Conservation (phyloP, 1,284 basidiomycete species). For the Paramarasmius palmivorus region DNA sequence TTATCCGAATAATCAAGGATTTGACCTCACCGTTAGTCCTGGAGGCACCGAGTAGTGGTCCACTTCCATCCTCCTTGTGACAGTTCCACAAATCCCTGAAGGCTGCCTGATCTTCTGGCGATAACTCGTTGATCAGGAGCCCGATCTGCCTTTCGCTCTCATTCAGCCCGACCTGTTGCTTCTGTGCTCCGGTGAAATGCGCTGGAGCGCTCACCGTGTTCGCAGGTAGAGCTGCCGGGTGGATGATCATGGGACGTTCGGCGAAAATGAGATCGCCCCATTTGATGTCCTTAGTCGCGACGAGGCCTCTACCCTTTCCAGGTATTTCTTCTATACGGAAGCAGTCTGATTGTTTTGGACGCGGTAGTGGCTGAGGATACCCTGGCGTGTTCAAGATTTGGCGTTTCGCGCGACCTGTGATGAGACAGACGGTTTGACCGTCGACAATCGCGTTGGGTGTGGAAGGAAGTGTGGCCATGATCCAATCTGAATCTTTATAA, state of each 20-base stretch:
- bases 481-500: no score
- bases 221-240: neutral
- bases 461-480: neutral
- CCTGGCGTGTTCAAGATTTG: conserved; percentile 13
- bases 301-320: conserved; percentile 20
- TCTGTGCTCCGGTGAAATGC: neutral
- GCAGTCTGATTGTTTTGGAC: neutral
- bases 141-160: conserved; percentile 1
- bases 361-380: conserved; percentile 16
- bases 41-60: conserved; percentile 4
- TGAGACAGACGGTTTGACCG: conserved; percentile 1
- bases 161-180: neutral
- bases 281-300: conserved; percentile 20
- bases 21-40: conserved; percentile 7
- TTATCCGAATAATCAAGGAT: no score
- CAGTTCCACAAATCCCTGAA: conserved; percentile 9
- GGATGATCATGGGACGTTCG: conserved; percentile 16
- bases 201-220: neutral
- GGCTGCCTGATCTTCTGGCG: neutral
- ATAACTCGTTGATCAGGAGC: neutral
- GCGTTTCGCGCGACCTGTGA: conserved; percentile 16
- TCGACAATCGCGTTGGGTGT: no score
- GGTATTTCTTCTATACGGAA: conserved; percentile 7
- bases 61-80: conserved; percentile 9
- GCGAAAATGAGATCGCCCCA: conserved; percentile 20